Percentiles rank a stretch among this genome's conserved stretches.
Evolutionary conservation across 1,284 basidiomycete genomes (phyloP).

Genomic region (Papiliotrema flavescens): DNA sequence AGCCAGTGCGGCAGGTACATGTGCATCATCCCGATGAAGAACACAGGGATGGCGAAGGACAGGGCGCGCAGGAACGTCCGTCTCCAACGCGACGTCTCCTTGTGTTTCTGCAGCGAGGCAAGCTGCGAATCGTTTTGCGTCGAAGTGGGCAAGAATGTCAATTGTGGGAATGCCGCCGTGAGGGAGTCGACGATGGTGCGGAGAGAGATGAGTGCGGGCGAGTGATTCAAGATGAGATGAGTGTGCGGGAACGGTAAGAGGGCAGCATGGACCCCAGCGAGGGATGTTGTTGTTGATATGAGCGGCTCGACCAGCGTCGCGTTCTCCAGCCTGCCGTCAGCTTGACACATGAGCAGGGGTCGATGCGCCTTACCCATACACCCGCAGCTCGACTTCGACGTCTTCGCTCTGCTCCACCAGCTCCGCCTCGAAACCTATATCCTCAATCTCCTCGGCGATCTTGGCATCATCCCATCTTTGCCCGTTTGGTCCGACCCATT

Average conservation of each 20-base stretch:
- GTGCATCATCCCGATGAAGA: constrained; percentile 85
- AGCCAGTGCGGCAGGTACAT: constrained; percentile 56
- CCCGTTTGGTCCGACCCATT: constrained; percentile 35
- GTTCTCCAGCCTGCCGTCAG: constrained; percentile 30
- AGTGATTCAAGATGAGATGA: constrained; percentile 74
- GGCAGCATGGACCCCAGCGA: constrained; percentile 72
- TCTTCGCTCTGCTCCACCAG: constrained; percentile 44
- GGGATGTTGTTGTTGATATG: constrained; percentile 42
- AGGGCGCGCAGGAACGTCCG: constrained; percentile 72
- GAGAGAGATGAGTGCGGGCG: constrained; percentile 67
- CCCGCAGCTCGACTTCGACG: constrained; percentile 38
- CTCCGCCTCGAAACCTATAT: constrained; percentile 49
- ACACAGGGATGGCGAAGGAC: constrained; percentile 84
- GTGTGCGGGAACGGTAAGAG: constrained; percentile 68
- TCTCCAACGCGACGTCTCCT: constrained; percentile 88
- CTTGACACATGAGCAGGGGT: not conserved
- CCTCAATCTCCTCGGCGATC: constrained; percentile 61
- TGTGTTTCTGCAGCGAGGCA: constrained; percentile 82
- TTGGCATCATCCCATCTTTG: constrained; percentile 69
- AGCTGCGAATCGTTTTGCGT: constrained; percentile 64
- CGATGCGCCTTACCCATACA: constrained; percentile 41
- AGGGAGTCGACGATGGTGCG: constrained; percentile 82
- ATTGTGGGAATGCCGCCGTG: constrained; percentile 57
- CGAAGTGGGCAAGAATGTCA: constrained; percentile 45
- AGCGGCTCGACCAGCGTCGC: constrained; percentile 25